phyloP scores from a whole-genome alignment of 2,329 filamentous ascomycete genomes.

The Leptographium procerum region DNA sequence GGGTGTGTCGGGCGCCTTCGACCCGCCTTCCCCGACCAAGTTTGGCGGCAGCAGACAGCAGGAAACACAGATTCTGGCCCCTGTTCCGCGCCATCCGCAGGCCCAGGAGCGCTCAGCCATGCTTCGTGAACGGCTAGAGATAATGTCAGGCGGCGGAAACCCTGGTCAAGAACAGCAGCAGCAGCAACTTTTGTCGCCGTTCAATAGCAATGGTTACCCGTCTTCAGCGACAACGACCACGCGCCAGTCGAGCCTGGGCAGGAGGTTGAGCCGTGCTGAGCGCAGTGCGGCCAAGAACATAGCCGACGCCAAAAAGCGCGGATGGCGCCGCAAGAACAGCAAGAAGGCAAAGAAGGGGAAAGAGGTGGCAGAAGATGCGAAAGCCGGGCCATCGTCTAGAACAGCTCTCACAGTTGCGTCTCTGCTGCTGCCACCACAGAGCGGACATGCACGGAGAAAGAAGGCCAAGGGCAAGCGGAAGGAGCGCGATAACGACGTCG shows the following conservation, averaged over 20 bases:
- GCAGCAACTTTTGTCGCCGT: slow-evolving; percentile 12
- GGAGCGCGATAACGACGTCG: slow-evolving; percentile 10
- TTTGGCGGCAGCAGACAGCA: slow-evolving; percentile 17
- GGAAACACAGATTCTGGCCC: slow-evolving; percentile 39
- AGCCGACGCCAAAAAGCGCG: slow-evolving; percentile 45
- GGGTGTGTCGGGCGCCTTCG: slow-evolving; percentile 42
- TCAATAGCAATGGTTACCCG: slow-evolving; percentile 8
- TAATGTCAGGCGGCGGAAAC: slow-evolving; percentile 33
- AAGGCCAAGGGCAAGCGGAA: neutral
- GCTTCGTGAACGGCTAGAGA: slow-evolving; percentile 40
- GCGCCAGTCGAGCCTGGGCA: slow-evolving; percentile 29
- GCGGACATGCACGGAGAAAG: neutral
- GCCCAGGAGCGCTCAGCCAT: slow-evolving; percentile 22
- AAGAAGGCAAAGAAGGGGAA: slow-evolving; percentile 28
- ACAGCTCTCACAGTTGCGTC: neutral
- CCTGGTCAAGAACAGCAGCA: neutral
- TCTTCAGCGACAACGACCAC: slow-evolving; percentile 21
- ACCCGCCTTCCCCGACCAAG: slow-evolving; percentile 26
- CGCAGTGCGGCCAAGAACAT: slow-evolving; percentile 52
- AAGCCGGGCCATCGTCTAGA: neutral
- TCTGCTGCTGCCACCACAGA: neutral
- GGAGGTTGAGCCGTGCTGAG: slow-evolving; percentile 44
- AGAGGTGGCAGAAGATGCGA: slow-evolving; percentile 11
- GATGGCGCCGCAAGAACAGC: slow-evolving; percentile 35
- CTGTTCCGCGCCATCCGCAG: slow-evolving; percentile 39